phyloP scores from a whole-genome alignment of 2,329 filamentous ascomycete genomes.

The Didymella segeticola region DNA sequence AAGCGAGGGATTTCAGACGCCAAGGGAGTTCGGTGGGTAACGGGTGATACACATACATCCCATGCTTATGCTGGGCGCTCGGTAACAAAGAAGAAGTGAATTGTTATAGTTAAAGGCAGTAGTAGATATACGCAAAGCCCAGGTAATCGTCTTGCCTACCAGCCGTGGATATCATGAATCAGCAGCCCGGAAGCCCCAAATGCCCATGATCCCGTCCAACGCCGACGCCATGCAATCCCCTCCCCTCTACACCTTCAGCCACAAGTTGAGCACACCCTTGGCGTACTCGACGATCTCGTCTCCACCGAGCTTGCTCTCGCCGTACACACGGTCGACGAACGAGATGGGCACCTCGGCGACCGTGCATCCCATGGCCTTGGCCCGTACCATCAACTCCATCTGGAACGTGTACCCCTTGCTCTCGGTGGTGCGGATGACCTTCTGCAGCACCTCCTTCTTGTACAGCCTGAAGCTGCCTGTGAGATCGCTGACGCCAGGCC shows the following conservation, averaged over 20 bases:
- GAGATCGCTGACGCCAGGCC: slow-evolving; percentile 92
- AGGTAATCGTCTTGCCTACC: slow-evolving; percentile 8
- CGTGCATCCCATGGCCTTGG: slow-evolving; percentile 92
- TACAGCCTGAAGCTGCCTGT: slow-evolving; percentile 95
- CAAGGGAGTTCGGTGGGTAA: not conserved
- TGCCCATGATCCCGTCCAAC: slow-evolving; percentile 26
- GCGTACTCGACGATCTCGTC: slow-evolving; percentile 97
- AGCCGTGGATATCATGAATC: slow-evolving; percentile 20
- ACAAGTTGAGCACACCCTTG: slow-evolving; percentile 64
- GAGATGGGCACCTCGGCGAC: slow-evolving; percentile 96
- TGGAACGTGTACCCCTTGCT: slow-evolving; percentile 99
- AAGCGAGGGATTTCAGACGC: slow-evolving; percentile 2
- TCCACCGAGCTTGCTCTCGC: slow-evolving; percentile 91
- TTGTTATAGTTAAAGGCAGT: slow-evolving; percentile 22
- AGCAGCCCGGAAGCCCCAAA: slow-evolving; percentile 11
- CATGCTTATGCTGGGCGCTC: not conserved
- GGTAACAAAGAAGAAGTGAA: slow-evolving; percentile 16
- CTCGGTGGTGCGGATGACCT: slow-evolving; percentile 88
- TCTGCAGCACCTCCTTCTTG: slow-evolving; percentile 86
- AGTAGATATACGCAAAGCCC: slow-evolving; percentile 9
- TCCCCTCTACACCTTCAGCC: slow-evolving; percentile 56
- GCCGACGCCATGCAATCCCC: slow-evolving; percentile 35
- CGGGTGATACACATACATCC: not conserved
- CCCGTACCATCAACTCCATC: slow-evolving; percentile 99
- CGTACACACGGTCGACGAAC: slow-evolving; percentile 91